Evolutionary conservation across 176 grass and related monocot genomes (phyloP), one percentile per base, ranked within the genome.

Genomic region (Carex cristatella): DNA sequence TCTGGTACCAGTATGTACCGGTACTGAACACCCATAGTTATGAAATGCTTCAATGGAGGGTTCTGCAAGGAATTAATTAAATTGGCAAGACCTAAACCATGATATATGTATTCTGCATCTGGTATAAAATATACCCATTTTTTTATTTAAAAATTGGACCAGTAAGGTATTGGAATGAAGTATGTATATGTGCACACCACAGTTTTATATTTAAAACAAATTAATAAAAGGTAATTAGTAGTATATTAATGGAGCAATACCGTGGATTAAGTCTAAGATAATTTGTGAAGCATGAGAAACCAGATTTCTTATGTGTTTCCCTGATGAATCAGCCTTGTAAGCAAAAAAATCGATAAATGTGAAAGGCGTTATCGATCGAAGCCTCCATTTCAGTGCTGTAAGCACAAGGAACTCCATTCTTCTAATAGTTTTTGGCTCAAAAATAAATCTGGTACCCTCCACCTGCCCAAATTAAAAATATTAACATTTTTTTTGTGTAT

Each of bases 351-450:
- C 55, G 8, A 94, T 51, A 51, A 94, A 94, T 33, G 69, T 69
- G 46, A 94, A 89, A 33, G 92, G 89, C 7, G 87, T 91, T 62
- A 86, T 56, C 5, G 85, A 86, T 69, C 83, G 73, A 54, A 91
- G 87, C 79, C 85, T 84, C 92, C 92, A 94, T 80, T 89, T 85
- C 66, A 94, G n/a, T 80, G 89, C 79, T 0, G 54, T 32, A 4
- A 93, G 88, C 66, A 93, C 86, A 44, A 93, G 84, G 38, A 90
- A 89, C 91, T 93, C 91, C 91, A 93, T 93, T 49, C 88, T 85
- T 46, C 56, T 82, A 23, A 93, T 80, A 5, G 86, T 93, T 46
- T 71, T 78, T 76, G 91, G 84, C 33, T 93, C 91, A 27, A 93
- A 93, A 13, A 93, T 59, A 83, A 83, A 86, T 38, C 40, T 85